Conservation (phyloP, 2,329 filamentous ascomycete species). For the Rhynchosporium agropyri region DNA sequence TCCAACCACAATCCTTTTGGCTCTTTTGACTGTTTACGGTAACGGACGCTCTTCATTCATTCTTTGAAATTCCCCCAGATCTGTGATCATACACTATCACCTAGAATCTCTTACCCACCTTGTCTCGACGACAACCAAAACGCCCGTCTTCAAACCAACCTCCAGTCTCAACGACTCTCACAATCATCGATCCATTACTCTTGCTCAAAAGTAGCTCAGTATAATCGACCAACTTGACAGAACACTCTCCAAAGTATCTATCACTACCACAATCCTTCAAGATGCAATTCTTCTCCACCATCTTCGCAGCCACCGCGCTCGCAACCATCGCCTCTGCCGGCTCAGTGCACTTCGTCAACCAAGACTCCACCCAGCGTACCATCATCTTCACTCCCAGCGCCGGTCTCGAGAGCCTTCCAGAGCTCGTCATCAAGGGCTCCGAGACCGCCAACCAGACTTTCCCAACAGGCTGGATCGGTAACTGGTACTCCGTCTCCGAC, state of each 20-base stretch:
- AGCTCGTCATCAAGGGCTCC: slow-evolving; percentile 33
- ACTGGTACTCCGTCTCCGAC: slow-evolving; percentile 50
- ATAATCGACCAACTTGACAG: slow-evolving; percentile 36
- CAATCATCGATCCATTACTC: slow-evolving; percentile 23
- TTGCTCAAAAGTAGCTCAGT: slow-evolving; percentile 23
- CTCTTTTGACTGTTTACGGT: slow-evolving; percentile 20
- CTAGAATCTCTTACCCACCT: slow-evolving; percentile 26
- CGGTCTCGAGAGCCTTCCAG: slow-evolving; percentile 28
- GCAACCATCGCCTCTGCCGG: slow-evolving; percentile 51
- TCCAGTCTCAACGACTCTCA: slow-evolving; percentile 31
- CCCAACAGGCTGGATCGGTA: slow-evolving; percentile 47
- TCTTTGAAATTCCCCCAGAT: slow-evolving; percentile 30
- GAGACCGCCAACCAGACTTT: slow-evolving; percentile 45
- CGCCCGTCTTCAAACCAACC: slow-evolving; percentile 9
- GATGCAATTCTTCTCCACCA: slow-evolving; percentile 54
- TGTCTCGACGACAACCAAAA: slow-evolving; percentile 33
- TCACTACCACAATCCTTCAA: slow-evolving; percentile 44
- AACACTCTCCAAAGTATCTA: slow-evolving; percentile 22
- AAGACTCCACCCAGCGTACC: slow-evolving; percentile 50
- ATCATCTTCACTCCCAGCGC: slow-evolving; percentile 39
- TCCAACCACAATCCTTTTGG: slow-evolving; percentile 32
- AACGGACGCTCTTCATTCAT: slow-evolving; percentile 33
- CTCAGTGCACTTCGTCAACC: slow-evolving; percentile 60
- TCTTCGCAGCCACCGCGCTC: slow-evolving; percentile 47
- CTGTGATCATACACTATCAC: slow-evolving; percentile 37